A percentile compares a stretch with the other conserved stretches of the same genome.
Conservation (phyloP, 768 basidiomycete genomes). For the Boletus reticuloceps region DNA sequence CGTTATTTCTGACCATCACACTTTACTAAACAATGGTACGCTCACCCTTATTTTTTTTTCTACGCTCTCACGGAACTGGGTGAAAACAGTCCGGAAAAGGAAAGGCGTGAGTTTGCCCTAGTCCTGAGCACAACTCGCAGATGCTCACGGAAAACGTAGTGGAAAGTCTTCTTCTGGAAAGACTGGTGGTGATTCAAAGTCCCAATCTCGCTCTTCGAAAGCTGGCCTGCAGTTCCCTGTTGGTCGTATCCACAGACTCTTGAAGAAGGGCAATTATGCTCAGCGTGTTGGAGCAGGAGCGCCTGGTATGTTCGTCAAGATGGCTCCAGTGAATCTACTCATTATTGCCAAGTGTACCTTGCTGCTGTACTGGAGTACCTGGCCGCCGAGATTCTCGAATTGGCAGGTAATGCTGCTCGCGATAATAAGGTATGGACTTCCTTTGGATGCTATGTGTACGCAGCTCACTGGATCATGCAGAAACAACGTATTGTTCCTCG, state of each 20-base stretch:
- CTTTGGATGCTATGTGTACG: background rate
- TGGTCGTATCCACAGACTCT: slow-evolving; percentile 74
- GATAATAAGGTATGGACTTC: slow-evolving; percentile 54
- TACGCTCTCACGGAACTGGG: slow-evolving; percentile 5
- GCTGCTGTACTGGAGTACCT: slow-evolving; percentile 87
- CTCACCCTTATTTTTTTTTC: background rate
- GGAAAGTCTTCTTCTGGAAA: slow-evolving; percentile 47
- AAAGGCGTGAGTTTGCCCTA: slow-evolving; percentile 40
- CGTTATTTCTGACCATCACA: slow-evolving; percentile 8
- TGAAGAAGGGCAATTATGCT: slow-evolving; percentile 73
- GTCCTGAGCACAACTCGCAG: background rate
- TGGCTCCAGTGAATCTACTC: background rate
- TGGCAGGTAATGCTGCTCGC: slow-evolving; percentile 76
- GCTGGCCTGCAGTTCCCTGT: slow-evolving; percentile 75
- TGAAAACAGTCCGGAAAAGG: slow-evolving; percentile 51
- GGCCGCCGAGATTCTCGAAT: slow-evolving; percentile 81
- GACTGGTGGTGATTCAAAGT: slow-evolving; percentile 52
- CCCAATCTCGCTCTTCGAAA: slow-evolving; percentile 64
- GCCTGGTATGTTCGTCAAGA: slow-evolving; percentile 44
- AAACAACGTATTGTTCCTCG: slow-evolving; percentile 81
- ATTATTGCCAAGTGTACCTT: slow-evolving; percentile 58
- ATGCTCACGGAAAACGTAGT: slow-evolving; percentile 23
- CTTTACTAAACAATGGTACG: slow-evolving; percentile 33
- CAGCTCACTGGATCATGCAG: slow-evolving; percentile 11
- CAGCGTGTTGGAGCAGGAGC: slow-evolving; percentile 69